These are phyloP conservation scores for Fusarium neocosmosporiellum DNA, from an alignment of 2,329 filamentous ascomycete species.

Conservation along the genomic window DNA sequence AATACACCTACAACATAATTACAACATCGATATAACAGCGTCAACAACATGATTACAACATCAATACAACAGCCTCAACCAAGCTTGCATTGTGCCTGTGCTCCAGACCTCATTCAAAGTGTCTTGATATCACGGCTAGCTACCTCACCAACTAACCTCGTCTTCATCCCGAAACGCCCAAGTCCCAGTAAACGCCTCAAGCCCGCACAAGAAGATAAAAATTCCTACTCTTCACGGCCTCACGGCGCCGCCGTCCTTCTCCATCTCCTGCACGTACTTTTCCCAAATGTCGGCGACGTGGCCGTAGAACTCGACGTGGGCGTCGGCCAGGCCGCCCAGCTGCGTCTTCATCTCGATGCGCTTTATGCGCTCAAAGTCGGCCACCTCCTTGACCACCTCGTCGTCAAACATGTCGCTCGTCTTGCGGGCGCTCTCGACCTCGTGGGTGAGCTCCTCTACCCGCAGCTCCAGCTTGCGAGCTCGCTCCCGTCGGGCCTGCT, in stretches of 20 bases:
- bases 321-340: constrained; percentile 83
- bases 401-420: constrained; percentile 95
- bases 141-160: constrained; percentile 19
- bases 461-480: constrained; percentile 90
- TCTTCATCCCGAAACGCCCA: constrained; percentile 34
- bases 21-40: not conserved
- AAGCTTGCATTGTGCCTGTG: not conserved
- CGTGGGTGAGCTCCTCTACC: constrained; percentile 89
- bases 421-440: constrained; percentile 88
- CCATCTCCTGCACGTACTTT: constrained; percentile 88
- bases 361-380: constrained; percentile 97
- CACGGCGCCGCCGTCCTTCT: constrained; percentile 67
- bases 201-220: not conserved
- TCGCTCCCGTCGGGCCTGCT: constrained; percentile 87
- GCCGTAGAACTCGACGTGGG: constrained; percentile 88
- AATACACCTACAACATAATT: not conserved
- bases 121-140: constrained; percentile 10
- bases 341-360: constrained; percentile 90
- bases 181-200: constrained; percentile 32
- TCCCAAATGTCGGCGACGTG: constrained; percentile 88
- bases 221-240: constrained; percentile 9
- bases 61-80: not conserved
- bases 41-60: not conserved
- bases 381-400: constrained; percentile 91
- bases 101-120: not conserved